These are phyloP conservation scores for Debaryomyces coudertii DNA, from an alignment of 1,139 yeast genomes.

Conservation along the genomic window DNA sequence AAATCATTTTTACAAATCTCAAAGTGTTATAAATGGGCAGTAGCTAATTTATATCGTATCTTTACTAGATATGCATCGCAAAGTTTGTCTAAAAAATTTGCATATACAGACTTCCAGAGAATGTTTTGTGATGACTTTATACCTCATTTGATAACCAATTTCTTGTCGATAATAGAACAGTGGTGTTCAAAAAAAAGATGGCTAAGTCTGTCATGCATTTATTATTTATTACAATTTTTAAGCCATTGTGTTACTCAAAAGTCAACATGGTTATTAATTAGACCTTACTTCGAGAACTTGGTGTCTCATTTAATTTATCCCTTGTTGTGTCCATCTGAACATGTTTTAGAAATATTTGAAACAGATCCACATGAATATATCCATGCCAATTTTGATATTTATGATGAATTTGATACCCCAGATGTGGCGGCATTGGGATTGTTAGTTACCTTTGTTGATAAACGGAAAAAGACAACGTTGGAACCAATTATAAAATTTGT, in stretches of 20 bases:
- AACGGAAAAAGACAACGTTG: slow-evolving; percentile 63
- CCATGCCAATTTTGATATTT: slow-evolving; percentile 71
- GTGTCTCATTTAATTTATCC: slow-evolving; percentile 80
- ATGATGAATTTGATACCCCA: slow-evolving; percentile 62
- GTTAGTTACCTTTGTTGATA: slow-evolving; percentile 66
- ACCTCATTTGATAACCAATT: slow-evolving; percentile 71
- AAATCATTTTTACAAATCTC: slow-evolving; percentile 42
- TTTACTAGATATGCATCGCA: slow-evolving; percentile 71
- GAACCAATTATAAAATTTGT: slow-evolving; percentile 69
- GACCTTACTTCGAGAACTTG: slow-evolving; percentile 68
- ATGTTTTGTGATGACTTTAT: slow-evolving; percentile 59
- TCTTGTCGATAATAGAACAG: slow-evolving; percentile 65
- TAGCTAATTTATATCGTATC: slow-evolving; percentile 75
- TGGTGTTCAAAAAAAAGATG: slow-evolving; percentile 73
- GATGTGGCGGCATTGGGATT: slow-evolving; percentile 69
- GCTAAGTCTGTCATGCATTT: slow-evolving; percentile 70
- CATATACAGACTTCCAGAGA: slow-evolving; percentile 52
- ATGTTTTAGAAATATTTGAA: slow-evolving; percentile 74
- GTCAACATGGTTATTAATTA: slow-evolving; percentile 67
- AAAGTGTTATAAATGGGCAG: slow-evolving; percentile 90
- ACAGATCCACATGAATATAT: slow-evolving; percentile 91
- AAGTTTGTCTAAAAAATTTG: slow-evolving; percentile 50
- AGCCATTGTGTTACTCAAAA: slow-evolving; percentile 73
- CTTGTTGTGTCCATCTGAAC: slow-evolving; percentile 70
- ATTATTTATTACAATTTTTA: slow-evolving; percentile 67